Base-by-base conservation (phyloP, 306 rosid genomes). In the Pyrus pyrifolia region DNA sequence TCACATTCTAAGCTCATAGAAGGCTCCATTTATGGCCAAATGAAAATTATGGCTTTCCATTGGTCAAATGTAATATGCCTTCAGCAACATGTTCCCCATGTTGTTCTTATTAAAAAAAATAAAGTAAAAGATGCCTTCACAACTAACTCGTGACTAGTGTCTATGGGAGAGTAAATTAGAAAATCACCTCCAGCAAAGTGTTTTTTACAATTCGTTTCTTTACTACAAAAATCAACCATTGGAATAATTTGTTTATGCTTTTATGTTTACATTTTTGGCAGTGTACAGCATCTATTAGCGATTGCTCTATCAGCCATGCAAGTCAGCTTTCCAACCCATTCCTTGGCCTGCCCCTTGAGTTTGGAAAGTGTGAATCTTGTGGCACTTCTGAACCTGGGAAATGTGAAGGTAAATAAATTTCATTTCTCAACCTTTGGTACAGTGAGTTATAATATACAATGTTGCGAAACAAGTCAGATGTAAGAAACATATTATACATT, bases 281-380 rank as follows among this genome's bases (percentile, higher is more conserved):
- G 98, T 84, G 91, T 88, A 86, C 85, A 22, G 93, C 98, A 71
- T 92, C 98, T 4, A 80, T 92, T 22, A 94, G 89, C 58, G 95
- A 85, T 33, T 87, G 93, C 33, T 59, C 94, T 11, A 90, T 94
- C 60, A 86, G 91, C 76, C 98, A 94, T 71, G 89, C 92, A 18
- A 94, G 92, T 75, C 98, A 94, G 82, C 93, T 92, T 9, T 81
- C 91, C 31, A 94, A 94, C 80, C 97, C 99, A 6, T 95, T 90
- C 78, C 97, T 95, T 77, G 99, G 99, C 44, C 81, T 95, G 11
- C 98, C 98, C 2, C 93, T 94, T 4, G 98, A 94, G 80, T 87
- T 78, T 76, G 98, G 98, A 2, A 86, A 87, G 70, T 94, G 98
- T 80, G 99, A 95, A 79, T 89, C 98, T 35, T 92, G 99, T 87